phyloP scores from a whole-genome alignment of 192 early-diverging fungal species.

The Obelidium mucronatum region DNA sequence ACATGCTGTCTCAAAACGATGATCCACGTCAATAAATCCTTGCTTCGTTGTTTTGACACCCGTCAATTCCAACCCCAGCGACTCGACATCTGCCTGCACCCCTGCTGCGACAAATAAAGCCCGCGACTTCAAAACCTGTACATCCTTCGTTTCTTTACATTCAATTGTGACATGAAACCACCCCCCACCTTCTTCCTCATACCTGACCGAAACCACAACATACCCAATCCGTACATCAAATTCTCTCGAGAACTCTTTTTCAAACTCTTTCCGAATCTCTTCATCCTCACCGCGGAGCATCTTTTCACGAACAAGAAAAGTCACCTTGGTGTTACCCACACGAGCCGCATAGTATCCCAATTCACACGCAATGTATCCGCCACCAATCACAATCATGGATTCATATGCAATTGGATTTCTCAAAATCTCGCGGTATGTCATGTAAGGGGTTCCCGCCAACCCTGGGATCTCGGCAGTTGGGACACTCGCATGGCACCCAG shows the following conservation, averaged over 20 bases:
- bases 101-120: constrained; percentile 46
- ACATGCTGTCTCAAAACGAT: constrained; percentile 32
- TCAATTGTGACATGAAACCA: constrained; percentile 18
- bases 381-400: constrained; percentile 49
- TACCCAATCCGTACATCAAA: constrained; percentile 27
- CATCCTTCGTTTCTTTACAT: not conserved
- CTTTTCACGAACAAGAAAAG: constrained; percentile 46
- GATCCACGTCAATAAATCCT: constrained; percentile 42
- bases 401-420: constrained; percentile 20
- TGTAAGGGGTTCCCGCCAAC: constrained; percentile 43
- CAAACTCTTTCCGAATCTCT: constrained; percentile 40
- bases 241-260: constrained; percentile 24
- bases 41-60: constrained; percentile 24
- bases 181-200: constrained; percentile 23
- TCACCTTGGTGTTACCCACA: constrained; percentile 38
- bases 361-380: constrained; percentile 50
- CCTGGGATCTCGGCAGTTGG: constrained; percentile 39
- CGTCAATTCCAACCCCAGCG: constrained; percentile 11
- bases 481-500: constrained; percentile 43
- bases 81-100: constrained; percentile 36
- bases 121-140: not conserved
- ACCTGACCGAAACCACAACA: constrained; percentile 9
- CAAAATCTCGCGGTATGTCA: constrained; percentile 42
- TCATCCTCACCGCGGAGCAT: constrained; percentile 45
- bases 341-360: constrained; percentile 45